These are phyloP conservation scores for Cicer bijugum DNA, from an alignment of 306 rosid species.

Conservation along the genomic window DNA sequence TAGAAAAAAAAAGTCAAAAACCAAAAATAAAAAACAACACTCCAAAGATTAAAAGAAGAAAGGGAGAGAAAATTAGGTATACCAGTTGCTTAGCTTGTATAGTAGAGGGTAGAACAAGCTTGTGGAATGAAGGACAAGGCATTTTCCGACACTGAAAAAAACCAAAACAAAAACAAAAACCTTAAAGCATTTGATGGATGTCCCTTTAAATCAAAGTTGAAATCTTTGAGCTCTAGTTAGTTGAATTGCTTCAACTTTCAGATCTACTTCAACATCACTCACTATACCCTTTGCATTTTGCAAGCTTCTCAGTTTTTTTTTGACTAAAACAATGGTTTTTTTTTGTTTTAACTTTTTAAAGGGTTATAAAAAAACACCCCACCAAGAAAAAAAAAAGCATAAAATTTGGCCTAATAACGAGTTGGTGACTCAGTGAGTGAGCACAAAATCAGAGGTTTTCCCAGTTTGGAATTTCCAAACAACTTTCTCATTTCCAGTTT, in stretches of 20 bases:
- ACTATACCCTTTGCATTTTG: conserved; percentile 34
- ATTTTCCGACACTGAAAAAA: conserved; percentile 48
- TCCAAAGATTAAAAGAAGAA: conserved; percentile 24
- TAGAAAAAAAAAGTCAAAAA: neutral
- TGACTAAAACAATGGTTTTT: conserved; percentile 60
- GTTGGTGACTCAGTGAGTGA: conserved; percentile 60
- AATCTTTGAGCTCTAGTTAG: conserved; percentile 40
- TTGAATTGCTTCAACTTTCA: conserved; percentile 44
- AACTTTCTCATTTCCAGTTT: conserved; percentile 29
- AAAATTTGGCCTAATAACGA: conserved; percentile 59
- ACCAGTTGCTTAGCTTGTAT: conserved; percentile 80
- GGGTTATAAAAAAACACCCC: conserved; percentile 27
- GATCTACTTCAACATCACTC: conserved; percentile 55
- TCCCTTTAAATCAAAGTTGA: conserved; percentile 43
- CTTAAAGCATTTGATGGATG: conserved; percentile 47
- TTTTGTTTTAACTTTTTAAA: conserved; percentile 5
- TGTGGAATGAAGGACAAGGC: conserved; percentile 79
- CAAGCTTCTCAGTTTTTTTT: conserved; percentile 55
- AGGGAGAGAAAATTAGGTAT: conserved; percentile 45
- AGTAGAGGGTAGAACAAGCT: conserved; percentile 76
- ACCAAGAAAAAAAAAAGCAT: conserved; percentile 19
- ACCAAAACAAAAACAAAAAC: conserved; percentile 38
- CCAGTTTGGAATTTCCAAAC: conserved; percentile 33
- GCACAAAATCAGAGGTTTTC: conserved; percentile 15
- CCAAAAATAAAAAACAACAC: neutral